These are phyloP conservation scores for Microsporum canis DNA, from an alignment of 2,329 filamentous ascomycete genomes.

Conservation along the genomic window DNA sequence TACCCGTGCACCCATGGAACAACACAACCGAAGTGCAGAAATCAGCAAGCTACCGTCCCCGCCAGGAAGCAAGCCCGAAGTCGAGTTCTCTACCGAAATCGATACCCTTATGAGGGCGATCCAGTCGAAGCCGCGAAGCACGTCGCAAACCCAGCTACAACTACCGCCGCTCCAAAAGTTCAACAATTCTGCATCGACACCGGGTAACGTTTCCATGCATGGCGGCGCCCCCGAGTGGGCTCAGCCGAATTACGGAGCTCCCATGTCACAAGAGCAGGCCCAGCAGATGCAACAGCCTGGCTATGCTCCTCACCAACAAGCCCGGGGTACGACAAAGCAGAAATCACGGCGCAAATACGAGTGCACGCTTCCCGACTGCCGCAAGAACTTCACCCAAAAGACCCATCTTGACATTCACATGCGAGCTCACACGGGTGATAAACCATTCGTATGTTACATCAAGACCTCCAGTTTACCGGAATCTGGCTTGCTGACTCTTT, in stretches of 20 bases:
- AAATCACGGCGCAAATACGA: conserved; percentile 52
- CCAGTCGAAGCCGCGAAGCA: conserved; percentile 48
- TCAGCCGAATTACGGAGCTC: conserved; percentile 10
- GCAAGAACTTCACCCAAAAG: conserved; percentile 78
- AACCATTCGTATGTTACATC: conserved; percentile 58
- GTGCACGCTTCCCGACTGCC: conserved; percentile 63
- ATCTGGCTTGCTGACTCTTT: not conserved
- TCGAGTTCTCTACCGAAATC: conserved; percentile 67
- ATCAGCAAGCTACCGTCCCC: conserved; percentile 6
- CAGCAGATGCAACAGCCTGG: not conserved
- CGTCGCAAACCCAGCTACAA: conserved; percentile 16
- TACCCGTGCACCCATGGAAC: conserved; percentile 4
- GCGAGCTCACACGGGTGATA: conserved; percentile 76
- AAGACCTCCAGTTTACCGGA: not conserved
- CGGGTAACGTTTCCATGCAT: conserved; percentile 4
- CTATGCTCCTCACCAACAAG: conserved; percentile 21
- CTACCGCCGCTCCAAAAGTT: conserved; percentile 27
- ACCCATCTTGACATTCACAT: conserved; percentile 87
- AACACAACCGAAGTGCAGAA: conserved; percentile 2
- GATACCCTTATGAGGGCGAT: conserved; percentile 84
- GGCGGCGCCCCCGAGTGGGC: conserved; percentile 10
- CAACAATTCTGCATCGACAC: conserved; percentile 10
- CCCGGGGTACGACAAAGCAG: conserved; percentile 27
- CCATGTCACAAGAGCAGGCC: conserved; percentile 15
- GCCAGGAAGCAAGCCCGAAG: conserved; percentile 20